phyloP scores from a whole-genome alignment of 495 filamentous ascomycete genomes.

The Aspergillus taichungensis region DNA sequence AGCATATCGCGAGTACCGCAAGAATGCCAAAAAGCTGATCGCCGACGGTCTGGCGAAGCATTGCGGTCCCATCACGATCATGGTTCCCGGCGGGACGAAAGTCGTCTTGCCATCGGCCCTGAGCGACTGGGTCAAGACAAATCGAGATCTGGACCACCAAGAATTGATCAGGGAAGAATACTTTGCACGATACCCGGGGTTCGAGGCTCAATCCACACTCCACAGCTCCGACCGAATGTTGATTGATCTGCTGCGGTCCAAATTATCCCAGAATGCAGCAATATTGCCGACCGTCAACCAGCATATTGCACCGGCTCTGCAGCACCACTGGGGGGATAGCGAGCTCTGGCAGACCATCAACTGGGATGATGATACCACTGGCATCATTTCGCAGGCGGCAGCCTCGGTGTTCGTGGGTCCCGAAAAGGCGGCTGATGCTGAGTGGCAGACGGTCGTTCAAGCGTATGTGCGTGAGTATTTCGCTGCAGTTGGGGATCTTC shows the following conservation, averaged over 20 bases:
- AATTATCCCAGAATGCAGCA: conserved; percentile 4
- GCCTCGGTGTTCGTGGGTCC: conserved; percentile 37
- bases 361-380: conserved; percentile 23
- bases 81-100: conserved; percentile 3
- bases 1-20: too few species aligned
- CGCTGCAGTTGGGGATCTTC: conserved; percentile 18
- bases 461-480: conserved; percentile 30
- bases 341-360: conserved; percentile 7
- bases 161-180: conserved; percentile 8
- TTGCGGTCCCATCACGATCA: conserved; percentile 8
- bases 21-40: neutral
- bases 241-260: conserved; percentile 4
- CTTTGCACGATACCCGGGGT: conserved; percentile 5
- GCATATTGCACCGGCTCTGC: neutral
- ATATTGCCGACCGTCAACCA: neutral
- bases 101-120: conserved; percentile 7
- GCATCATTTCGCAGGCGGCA: conserved; percentile 33
- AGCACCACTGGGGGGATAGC: conserved; percentile 2
- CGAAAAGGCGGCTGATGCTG: conserved; percentile 27
- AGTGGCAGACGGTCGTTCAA: conserved; percentile 28
- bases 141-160: conserved; percentile 6
- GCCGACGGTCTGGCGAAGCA: neutral
- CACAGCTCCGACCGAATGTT: conserved; percentile 3
- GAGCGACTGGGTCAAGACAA: conserved; percentile 6
- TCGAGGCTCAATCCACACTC: conserved; percentile 4